phyloP scores from a whole-genome alignment of 2,329 filamentous ascomycete species.

The Monilinia vaccinii-corymbosi region DNA sequence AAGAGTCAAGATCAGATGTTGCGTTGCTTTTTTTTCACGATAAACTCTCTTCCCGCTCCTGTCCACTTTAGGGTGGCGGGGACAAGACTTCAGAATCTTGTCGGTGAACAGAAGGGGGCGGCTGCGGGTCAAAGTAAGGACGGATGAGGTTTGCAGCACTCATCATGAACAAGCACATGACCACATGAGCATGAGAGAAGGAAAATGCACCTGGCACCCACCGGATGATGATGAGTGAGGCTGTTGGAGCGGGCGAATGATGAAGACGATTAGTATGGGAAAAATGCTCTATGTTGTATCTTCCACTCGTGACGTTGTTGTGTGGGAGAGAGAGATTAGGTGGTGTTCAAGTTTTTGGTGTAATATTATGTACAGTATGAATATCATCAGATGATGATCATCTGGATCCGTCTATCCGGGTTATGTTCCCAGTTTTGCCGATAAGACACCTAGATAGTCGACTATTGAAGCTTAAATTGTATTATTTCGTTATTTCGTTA shows the following conservation, averaged over 20 bases:
- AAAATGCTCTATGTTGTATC: neutral
- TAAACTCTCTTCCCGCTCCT: neutral
- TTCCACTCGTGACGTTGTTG: neutral
- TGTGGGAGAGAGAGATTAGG: neutral
- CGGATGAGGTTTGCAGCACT: neutral
- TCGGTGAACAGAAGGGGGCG: constrained; percentile 5
- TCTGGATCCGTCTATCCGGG: neutral
- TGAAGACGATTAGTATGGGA: neutral
- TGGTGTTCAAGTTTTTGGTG: neutral
- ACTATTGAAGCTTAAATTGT: neutral
- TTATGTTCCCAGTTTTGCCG: neutral
- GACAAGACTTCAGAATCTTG: neutral
- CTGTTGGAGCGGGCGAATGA: neutral
- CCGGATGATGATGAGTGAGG: neutral
- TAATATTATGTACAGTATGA: neutral
- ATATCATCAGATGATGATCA: constrained; percentile 7
- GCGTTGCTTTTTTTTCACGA: constrained; percentile 5
- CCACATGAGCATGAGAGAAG: neutral
- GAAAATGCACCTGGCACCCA: neutral
- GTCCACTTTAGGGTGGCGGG: constrained; percentile 6
- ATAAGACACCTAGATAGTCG: neutral
- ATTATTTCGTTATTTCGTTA: neutral
- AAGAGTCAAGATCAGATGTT: neutral
- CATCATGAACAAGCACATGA: neutral
- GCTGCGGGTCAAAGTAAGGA: neutral